These are phyloP conservation scores for Eimeria necatrix DNA, from an alignment of 169 alveolate genomes.

Conservation along the genomic window DNA sequence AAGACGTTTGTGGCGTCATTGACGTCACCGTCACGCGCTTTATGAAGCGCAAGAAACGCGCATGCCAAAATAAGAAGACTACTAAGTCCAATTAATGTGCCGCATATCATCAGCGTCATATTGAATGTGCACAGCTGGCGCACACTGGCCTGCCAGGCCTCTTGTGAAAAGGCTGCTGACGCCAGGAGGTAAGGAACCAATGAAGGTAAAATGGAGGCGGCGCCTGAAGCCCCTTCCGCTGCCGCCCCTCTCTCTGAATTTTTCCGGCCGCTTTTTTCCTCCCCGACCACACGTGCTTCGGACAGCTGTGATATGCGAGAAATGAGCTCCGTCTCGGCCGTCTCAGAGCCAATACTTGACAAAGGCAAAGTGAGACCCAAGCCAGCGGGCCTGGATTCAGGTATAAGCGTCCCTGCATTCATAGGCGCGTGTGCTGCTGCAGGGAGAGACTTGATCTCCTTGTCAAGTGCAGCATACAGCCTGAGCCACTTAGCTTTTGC, in stretches of 20 bases:
- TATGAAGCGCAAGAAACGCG: not conserved
- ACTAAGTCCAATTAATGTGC: conserved; percentile 27
- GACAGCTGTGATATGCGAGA: conserved; percentile 9
- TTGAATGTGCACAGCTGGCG: conserved; percentile 71
- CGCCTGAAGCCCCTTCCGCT: conserved; percentile 15
- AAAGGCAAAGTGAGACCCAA: not conserved
- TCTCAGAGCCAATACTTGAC: conserved; percentile 19
- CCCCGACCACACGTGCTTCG: not conserved
- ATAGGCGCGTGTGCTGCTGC: conserved; percentile 41
- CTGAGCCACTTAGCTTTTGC: conserved; percentile 43
- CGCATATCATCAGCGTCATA: conserved; percentile 52
- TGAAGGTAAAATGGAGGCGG: conserved; percentile 47
- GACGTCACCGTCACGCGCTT: not conserved
- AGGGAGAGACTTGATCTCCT: conserved; percentile 59
- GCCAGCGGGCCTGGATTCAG: not conserved
- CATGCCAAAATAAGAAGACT: conserved; percentile 43
- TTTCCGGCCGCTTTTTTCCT: not conserved
- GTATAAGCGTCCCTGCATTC: not conserved
- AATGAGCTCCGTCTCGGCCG: conserved; percentile 37
- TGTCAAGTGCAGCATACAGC: conserved; percentile 59
- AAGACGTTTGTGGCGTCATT: not conserved
- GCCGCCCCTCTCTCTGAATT: not conserved
- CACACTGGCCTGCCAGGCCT: conserved; percentile 63
- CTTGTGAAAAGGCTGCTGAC: conserved; percentile 41
- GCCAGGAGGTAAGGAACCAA: conserved; percentile 52